These are phyloP conservation scores for Rhinocladiella mackenziei DNA, from an alignment of 2,329 filamentous ascomycete species.

Conservation along the genomic window DNA sequence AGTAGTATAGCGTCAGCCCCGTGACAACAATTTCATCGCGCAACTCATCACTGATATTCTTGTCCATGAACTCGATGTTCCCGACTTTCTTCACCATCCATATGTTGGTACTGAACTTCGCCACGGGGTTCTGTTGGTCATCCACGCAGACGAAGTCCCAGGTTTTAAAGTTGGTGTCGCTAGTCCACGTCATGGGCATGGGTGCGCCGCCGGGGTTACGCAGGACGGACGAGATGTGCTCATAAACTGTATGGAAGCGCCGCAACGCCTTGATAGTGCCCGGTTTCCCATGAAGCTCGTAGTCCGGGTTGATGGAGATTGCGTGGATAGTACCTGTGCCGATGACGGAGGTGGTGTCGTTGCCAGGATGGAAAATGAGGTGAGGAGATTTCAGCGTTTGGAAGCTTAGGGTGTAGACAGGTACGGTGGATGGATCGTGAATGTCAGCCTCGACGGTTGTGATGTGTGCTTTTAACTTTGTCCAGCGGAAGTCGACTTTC, in stretches of 20 bases:
- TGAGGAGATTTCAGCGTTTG: constrained; percentile 19
- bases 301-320: constrained; percentile 32
- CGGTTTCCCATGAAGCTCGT: constrained; percentile 29
- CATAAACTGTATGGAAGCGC: constrained; percentile 32
- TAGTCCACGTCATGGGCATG: constrained; percentile 32
- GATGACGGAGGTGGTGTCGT: constrained; percentile 20
- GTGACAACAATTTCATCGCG: constrained; percentile 34
- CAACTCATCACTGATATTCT: constrained; percentile 4
- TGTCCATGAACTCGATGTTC: constrained; percentile 31
- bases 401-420: constrained; percentile 30
- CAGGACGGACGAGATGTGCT: constrained; percentile 28
- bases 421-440: constrained; percentile 10
- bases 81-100: constrained; percentile 32
- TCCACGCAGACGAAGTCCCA: constrained; percentile 36
- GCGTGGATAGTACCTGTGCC: constrained; percentile 29
- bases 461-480: constrained; percentile 28
- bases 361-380: constrained; percentile 28
- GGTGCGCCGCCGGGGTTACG: constrained; percentile 22
- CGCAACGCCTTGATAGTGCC: constrained; percentile 31
- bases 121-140: constrained; percentile 32
- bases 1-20: constrained; percentile 31
- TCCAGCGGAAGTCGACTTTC: constrained; percentile 32
- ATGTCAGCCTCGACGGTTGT: constrained; percentile 24
- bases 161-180: constrained; percentile 29
- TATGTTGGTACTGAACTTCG: constrained; percentile 29